phyloP scores from a whole-genome alignment of 305 asterid genomes.

The Ilex paraguariensis region DNA sequence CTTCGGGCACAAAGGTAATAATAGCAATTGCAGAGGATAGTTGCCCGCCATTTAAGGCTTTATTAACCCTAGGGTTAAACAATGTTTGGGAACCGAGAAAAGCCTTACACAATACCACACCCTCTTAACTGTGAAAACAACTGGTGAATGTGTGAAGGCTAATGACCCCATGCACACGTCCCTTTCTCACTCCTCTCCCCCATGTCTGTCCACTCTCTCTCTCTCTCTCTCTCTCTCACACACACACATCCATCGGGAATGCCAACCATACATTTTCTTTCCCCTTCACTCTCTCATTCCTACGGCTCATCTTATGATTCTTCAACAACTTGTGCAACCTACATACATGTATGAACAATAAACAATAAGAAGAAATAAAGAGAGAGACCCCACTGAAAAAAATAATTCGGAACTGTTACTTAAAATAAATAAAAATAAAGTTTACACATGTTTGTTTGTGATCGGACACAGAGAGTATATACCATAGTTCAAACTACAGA shows the following conservation, averaged over 20 bases:
- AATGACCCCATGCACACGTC: conserved; percentile 87
- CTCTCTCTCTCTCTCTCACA: background rate
- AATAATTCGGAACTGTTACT: too few species aligned
- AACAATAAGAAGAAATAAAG: too few species aligned
- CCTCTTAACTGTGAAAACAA: conserved; percentile 71
- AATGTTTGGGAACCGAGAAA: conserved; percentile 18
- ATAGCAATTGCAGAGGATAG: conserved; percentile 50
- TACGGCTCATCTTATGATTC: conserved; percentile 1
- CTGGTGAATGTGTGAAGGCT: conserved; percentile 80
- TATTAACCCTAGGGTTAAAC: conserved; percentile 21
- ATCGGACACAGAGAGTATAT: too few species aligned
- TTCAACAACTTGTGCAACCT: conserved; percentile 9
- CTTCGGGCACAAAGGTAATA: conserved; percentile 20
- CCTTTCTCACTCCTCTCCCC: conserved; percentile 78
- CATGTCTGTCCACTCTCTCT: conserved; percentile 52
- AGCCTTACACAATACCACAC: conserved; percentile 7
- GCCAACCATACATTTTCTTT: conserved; percentile 52
- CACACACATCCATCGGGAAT: conserved; percentile 53
- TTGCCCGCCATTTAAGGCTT: conserved; percentile 88
- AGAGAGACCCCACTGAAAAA: too few species aligned
- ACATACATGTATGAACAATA: too few species aligned
- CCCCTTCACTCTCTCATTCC: conserved; percentile 3
- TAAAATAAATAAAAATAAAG: too few species aligned
- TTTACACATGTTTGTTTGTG: too few species aligned
- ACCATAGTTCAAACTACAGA: too few species aligned